These are phyloP conservation scores for Fusarium concolor DNA, from an alignment of 2,329 filamentous ascomycete species.

Conservation along the genomic window DNA sequence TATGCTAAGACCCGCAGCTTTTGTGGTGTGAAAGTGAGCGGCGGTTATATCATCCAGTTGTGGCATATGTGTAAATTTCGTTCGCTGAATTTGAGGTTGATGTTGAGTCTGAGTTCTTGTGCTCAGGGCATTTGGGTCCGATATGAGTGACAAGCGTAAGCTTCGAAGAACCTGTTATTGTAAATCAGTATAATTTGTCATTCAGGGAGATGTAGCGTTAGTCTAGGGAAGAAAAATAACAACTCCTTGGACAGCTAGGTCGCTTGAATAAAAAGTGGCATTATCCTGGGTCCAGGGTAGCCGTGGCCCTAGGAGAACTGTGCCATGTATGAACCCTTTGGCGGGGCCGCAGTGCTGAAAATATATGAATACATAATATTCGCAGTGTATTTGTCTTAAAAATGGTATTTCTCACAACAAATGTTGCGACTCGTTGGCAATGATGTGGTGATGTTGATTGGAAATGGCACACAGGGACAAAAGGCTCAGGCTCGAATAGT, in stretches of 20 bases:
- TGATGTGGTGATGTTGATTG: conserved; percentile 28
- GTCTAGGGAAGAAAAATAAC: background rate
- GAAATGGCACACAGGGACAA: conserved; percentile 8
- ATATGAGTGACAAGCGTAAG: conserved; percentile 44
- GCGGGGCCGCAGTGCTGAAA: background rate
- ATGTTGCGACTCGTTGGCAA: conserved; percentile 4
- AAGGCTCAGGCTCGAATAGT: conserved; percentile 25
- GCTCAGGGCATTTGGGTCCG: conserved; percentile 26
- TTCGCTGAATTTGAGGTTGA: conserved; percentile 28
- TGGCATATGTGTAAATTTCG: conserved; percentile 55
- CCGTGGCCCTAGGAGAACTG: background rate
- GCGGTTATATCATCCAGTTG: conserved; percentile 60
- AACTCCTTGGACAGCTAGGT: background rate
- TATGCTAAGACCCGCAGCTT: conserved; percentile 60
- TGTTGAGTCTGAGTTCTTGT: conserved; percentile 28
- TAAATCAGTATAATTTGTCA: background rate
- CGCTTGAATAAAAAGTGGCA: background rate
- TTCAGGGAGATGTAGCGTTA: background rate
- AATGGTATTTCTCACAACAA: background rate
- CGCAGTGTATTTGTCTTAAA: background rate
- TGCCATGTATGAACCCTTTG: background rate
- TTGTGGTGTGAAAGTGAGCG: conserved; percentile 61
- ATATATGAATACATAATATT: background rate
- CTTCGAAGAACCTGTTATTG: conserved; percentile 40
- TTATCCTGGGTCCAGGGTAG: conserved; percentile 3